Evolutionary conservation across 768 basidiomycete species (phyloP), one percentile per base, ranked within the genome.

Genomic region (Asterophora lycoperdoides): DNA sequence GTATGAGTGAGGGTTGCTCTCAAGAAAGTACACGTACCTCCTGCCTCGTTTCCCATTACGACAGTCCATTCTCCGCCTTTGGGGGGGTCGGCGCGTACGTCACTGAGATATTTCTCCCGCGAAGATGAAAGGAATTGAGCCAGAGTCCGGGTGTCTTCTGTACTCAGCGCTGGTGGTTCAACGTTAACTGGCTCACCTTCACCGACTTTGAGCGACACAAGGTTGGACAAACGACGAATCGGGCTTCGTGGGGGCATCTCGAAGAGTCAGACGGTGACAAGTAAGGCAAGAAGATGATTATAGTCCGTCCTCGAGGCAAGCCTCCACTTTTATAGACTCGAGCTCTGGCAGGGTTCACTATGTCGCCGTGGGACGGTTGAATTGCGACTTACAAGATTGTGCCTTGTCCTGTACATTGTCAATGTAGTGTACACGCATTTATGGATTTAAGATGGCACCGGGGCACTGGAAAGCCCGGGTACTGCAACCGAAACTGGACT

Each of bases 41-140:
- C 94, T 11, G 95, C 92, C 67, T 98, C 95, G 64, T 99, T 99
- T 0, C 95, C 94, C 84, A 93, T 89, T 0, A 84, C 86, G 5
- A 96, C 74, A 0, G 81, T 86, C 94, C 93, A 98, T 40, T 81
- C 78, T 5, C 63, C 55, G 0, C 71, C 76, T 34, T 74, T 73
- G 1, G 70, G 71, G 8, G 67, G 66, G 14, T 61, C 62, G 1
- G 67, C 67, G 19, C 69, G 61, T 14, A 83, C 57, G 41, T 83
- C 86, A 14, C 58, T 61, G 17, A 93, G 65, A 59, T 89, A 96
- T 19, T 62, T 67, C 19, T 68, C 60, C 62, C 88, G 90, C 49
- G 80, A 67, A 18, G 61, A 60, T 6, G 47, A 44, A 17, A 73
- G 59, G 45, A 70, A 73, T 32, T 64, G 49, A 29, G 60, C 59